phyloP scores from a whole-genome alignment of 2,329 filamentous ascomycete genomes.

The Parascedosporium putredinis region DNA sequence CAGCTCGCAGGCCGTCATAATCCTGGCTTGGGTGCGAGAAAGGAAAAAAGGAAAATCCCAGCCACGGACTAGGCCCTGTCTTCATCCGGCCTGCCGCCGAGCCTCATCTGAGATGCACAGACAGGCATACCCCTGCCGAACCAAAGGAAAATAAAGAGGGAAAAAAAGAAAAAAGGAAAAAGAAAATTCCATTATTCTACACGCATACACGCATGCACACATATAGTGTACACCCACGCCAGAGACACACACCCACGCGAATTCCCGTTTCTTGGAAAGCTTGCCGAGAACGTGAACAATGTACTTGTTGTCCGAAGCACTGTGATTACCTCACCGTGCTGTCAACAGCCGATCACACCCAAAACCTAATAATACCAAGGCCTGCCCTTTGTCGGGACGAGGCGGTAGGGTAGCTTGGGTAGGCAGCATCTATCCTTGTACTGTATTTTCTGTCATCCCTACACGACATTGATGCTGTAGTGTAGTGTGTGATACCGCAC shows the following conservation, averaged over 20 bases:
- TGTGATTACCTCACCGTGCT: neutral
- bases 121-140: neutral
- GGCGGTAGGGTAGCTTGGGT: too few species aligned
- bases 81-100: constrained; percentile 3
- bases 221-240: too few species aligned
- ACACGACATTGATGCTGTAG: too few species aligned
- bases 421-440: too few species aligned
- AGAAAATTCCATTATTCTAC: neutral
- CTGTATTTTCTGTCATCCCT: too few species aligned
- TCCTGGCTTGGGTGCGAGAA: neutral
- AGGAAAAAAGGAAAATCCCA: neutral
- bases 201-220: too few species aligned
- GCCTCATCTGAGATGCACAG: constrained; percentile 2
- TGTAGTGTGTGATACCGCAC: too few species aligned
- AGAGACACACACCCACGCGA: too few species aligned
- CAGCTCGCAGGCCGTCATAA: neutral
- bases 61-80: neutral
- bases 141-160: neutral
- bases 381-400: too few species aligned
- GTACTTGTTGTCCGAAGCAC: too few species aligned
- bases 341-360: neutral
- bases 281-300: too few species aligned
- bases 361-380: neutral
- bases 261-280: too few species aligned
- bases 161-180: neutral